phyloP scores from a whole-genome alignment of 192 early-diverging fungal species.

The Podila epigama region DNA sequence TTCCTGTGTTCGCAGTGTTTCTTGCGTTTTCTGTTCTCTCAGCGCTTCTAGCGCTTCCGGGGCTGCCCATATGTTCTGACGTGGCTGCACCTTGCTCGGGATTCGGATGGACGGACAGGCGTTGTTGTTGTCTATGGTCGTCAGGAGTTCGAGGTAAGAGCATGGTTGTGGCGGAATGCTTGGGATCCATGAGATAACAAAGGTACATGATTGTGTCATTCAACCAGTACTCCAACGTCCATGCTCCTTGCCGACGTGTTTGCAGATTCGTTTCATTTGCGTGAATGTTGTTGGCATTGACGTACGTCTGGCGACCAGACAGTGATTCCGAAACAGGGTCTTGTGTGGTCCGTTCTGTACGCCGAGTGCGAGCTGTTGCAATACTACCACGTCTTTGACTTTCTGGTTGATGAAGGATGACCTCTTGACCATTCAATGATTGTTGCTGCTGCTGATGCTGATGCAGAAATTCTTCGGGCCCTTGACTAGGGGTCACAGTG shows the following conservation, averaged over 20 bases:
- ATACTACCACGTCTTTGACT: neutral
- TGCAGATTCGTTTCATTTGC: neutral
- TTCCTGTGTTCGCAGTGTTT: too few species aligned
- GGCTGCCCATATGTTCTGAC: too few species aligned
- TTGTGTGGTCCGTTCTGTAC: neutral
- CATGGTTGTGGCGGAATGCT: slow-evolving; percentile 8
- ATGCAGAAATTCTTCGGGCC: slow-evolving; percentile 20
- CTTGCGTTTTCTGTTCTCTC: too few species aligned
- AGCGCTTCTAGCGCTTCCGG: too few species aligned
- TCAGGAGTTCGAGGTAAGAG: slow-evolving; percentile 8
- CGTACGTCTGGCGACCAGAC: neutral
- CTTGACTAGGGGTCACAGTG: slow-evolving; percentile 18
- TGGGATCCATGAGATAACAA: slow-evolving; percentile 42
- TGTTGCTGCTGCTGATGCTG: slow-evolving; percentile 1
- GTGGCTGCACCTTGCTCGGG: too few species aligned
- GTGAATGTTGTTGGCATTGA: neutral
- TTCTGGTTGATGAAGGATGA: neutral
- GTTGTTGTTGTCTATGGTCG: neutral
- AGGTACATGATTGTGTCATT: slow-evolving; percentile 30
- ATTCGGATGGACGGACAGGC: too few species aligned
- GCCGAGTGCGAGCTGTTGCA: neutral
- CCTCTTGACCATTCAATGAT: too few species aligned
- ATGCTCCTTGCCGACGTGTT: slow-evolving; percentile 1
- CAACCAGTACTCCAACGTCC: slow-evolving; percentile 44
- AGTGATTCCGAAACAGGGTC: neutral